A percentile compares a stretch with the other conserved stretches of the same genome.
These are phyloP conservation scores for Pseudozyma tsukubaensis DNA, from an alignment of 1,284 basidiomycete species.

Conservation along the genomic window DNA sequence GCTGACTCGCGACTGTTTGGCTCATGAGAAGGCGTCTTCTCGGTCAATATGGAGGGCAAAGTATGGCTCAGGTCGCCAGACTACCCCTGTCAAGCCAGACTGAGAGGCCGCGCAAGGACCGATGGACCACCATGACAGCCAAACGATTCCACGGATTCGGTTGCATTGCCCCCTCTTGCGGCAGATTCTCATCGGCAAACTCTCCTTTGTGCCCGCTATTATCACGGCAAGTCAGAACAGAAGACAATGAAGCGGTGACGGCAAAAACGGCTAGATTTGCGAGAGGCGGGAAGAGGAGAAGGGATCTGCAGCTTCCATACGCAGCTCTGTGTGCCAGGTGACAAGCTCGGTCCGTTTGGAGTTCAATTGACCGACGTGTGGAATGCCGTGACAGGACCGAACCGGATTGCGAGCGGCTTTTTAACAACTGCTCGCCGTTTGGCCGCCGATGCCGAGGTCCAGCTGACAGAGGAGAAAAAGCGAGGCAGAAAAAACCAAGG, in stretches of 20 bases:
- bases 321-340: too few relatives aligned
- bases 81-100: slow-evolving; percentile 5
- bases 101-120: slow-evolving; percentile 32
- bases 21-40: not conserved
- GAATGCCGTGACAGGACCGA: slow-evolving; percentile 26
- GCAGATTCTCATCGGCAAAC: too few relatives aligned
- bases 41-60: not conserved
- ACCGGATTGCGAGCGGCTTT: slow-evolving; percentile 20
- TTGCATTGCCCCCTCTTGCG: too few relatives aligned
- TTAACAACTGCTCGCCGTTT: slow-evolving; percentile 22
- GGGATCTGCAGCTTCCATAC: too few relatives aligned
- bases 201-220: too few relatives aligned
- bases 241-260: too few relatives aligned
- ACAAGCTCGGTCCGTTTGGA: slow-evolving; percentile 19
- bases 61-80: slow-evolving; percentile 14
- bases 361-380: slow-evolving; percentile 16
- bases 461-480: too few relatives aligned
- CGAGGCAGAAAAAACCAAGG: too few relatives aligned
- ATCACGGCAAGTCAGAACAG: too few relatives aligned
- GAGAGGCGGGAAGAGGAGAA: slow-evolving; percentile 1
- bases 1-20: slow-evolving; percentile 2
- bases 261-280: too few relatives aligned
- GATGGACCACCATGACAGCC: slow-evolving; percentile 6
- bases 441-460: slow-evolving; percentile 13
- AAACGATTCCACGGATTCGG: not conserved